Evolutionary conservation across 106 monocot genomes (phyloP).

Genomic region (Xerophyta viscosa): DNA sequence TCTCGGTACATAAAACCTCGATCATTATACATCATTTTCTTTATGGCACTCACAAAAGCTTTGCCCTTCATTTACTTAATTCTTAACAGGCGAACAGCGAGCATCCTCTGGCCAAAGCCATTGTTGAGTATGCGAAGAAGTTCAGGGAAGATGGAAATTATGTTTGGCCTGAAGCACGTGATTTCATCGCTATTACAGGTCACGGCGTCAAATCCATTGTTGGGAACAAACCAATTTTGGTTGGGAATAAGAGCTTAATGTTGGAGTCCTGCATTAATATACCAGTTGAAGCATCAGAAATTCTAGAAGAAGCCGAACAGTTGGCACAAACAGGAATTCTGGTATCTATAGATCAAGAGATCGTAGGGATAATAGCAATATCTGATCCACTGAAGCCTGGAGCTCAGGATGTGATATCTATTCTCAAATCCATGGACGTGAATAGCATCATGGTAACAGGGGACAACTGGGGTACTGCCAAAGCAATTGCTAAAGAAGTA

Average conservation of each 20-base stretch:
- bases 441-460: conserved; percentile 91
- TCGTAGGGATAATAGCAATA: conserved; percentile 67
- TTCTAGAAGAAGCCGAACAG: conserved; percentile 57
- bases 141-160: conserved; percentile 49
- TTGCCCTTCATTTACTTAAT: background rate
- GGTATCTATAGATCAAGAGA: conserved; percentile 53
- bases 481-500: conserved; percentile 68
- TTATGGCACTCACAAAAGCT: no score
- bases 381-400: conserved; percentile 80
- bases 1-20: no score
- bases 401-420: conserved; percentile 79
- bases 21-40: no score
- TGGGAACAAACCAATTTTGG: conserved; percentile 39
- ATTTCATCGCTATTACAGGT: conserved; percentile 68
- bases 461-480: conserved; percentile 93
- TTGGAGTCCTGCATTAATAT: conserved; percentile 39
- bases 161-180: conserved; percentile 41
- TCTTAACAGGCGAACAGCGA: conserved; percentile 70
- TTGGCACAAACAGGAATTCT: conserved; percentile 66
- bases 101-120: conserved; percentile 83
- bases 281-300: conserved; percentile 62
- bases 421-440: conserved; percentile 81
- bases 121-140: conserved; percentile 71
- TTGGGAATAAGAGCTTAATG: conserved; percentile 89
- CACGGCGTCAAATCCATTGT: conserved; percentile 73